Percentiles rank a stretch among this genome's conserved stretches.
Conservation (phyloP, 1,284 basidiomycete species). For the Marasmius sp. region DNA sequence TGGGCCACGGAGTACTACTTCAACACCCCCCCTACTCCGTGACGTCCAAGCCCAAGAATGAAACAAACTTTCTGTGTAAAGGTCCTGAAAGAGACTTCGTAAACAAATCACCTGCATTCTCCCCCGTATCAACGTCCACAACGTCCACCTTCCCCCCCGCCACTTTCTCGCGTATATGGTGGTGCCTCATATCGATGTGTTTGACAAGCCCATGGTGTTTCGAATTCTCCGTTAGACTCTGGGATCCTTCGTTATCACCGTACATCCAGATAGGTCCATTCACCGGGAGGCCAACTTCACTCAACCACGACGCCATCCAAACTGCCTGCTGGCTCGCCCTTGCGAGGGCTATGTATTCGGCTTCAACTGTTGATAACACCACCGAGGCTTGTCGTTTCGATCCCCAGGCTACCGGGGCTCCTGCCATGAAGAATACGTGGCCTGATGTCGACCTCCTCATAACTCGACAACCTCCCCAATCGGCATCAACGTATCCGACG, state of each 20-base stretch:
- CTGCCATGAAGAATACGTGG: neutral
- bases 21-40: too few species aligned
- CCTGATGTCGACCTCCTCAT: neutral
- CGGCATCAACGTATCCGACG: neutral
- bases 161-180: too few species aligned
- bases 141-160: conserved; percentile 28
- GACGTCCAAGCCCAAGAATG: conserved; percentile 8
- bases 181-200: conserved; percentile 40
- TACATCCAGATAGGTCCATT: conserved; percentile 4
- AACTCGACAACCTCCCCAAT: neutral
- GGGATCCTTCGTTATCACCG: conserved; percentile 30
- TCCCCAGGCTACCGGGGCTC: conserved; percentile 25
- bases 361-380: conserved; percentile 22
- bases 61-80: conserved; percentile 6
- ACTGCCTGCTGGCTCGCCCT: conserved; percentile 24
- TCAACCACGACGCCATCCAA: conserved; percentile 26
- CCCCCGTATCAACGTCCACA: conserved; percentile 19
- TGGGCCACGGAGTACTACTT: too few species aligned
- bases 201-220: conserved; percentile 27
- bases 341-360: conserved; percentile 26
- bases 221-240: conserved; percentile 25
- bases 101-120: conserved; percentile 29
- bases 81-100: conserved; percentile 22
- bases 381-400: conserved; percentile 27
- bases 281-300: conserved; percentile 11